Base-by-base conservation (phyloP, 2,329 filamentous ascomycete species). In the Fusarium sp. region DNA sequence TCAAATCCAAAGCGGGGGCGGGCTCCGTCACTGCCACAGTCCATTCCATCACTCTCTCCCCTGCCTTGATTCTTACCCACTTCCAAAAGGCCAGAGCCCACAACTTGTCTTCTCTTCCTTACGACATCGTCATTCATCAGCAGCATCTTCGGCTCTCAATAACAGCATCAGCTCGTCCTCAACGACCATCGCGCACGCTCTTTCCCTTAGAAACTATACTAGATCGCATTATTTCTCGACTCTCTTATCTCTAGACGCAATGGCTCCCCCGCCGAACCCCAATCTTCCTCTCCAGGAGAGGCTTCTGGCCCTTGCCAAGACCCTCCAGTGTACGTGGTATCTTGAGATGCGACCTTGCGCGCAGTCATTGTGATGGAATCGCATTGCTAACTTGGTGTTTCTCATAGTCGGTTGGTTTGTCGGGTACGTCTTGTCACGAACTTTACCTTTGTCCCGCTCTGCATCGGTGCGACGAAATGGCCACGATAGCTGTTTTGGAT, bases 311-410 rank as follows among this genome's bases (percentile, higher is more conserved):
- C 88, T 98, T 76, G 95, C 92, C 75, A 91, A 97, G 83, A 98
- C 95, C 50, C 87, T 98, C 76, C 96, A 98, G 87, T 99, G 95
- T 92, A 90, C 83, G 85, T 90, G 81, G 81, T 74, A 58, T 69
- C 59, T 69, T 68, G 36, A 69, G 48, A 63, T 61, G 38, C 41
- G 54, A 55, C 24, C 12, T 53, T 59, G 58, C 51, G 48, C 63
- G 28, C 58, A 48, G 50, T 30, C 41, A 31, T 35, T 13, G 22
- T 41, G 57, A 54, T 68, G 50, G 57, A 54, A 65, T 69, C 58
- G 61, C 61, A 67, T 68, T 72, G 67, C 77, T 78, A 65, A 78
- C 69, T 47, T n/a, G 51, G 54, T 50, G 35, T 77, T 73, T 42
- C 65, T 61, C 74, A 54, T 71, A 91, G 90, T 95, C 80, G 92